A percentile compares a stretch with the other conserved stretches of the same genome.
These are phyloP conservation scores for Eimeria maxima DNA, from an alignment of 169 alveolate genomes.

Conservation along the genomic window DNA sequence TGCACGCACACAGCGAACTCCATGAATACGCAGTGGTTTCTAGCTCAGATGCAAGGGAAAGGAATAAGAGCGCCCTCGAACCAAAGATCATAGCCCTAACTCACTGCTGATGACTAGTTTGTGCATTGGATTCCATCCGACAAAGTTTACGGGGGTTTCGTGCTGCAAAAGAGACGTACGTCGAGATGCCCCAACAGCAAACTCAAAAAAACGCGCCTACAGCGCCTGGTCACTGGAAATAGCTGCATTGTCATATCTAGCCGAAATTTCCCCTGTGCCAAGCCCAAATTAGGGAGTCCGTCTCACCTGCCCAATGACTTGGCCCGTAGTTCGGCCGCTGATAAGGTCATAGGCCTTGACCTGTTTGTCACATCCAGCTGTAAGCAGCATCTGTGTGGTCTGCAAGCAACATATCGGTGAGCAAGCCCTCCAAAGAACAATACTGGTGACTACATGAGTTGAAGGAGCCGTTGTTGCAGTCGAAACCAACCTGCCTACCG, in stretches of 20 bases:
- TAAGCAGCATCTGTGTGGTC: constrained; percentile 68
- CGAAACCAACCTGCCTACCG: neutral
- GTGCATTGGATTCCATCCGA: constrained; percentile 80
- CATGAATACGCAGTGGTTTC: neutral
- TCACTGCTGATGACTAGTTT: constrained; percentile 69
- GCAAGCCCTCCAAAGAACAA: neutral
- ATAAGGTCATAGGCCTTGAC: constrained; percentile 77
- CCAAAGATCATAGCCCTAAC: neutral
- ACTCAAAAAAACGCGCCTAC: neutral
- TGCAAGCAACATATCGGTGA: neutral
- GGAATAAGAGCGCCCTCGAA: neutral
- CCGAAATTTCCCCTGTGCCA: neutral
- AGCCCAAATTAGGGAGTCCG: neutral
- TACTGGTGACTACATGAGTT: neutral
- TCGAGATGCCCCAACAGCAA: neutral
- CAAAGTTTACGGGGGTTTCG: constrained; percentile 80
- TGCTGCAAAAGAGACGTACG: constrained; percentile 58
- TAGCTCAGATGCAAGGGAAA: neutral
- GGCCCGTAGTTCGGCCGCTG: constrained; percentile 68
- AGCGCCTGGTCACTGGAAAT: neutral
- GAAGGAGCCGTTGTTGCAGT: neutral
- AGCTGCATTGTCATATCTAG: neutral
- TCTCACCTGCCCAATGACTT: constrained; percentile 82
- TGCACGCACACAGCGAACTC: neutral
- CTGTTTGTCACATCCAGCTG: constrained; percentile 82